Base-by-base conservation (phyloP, 1,139 yeast genomes). In the Zygosaccharomyces sapae region DNA sequence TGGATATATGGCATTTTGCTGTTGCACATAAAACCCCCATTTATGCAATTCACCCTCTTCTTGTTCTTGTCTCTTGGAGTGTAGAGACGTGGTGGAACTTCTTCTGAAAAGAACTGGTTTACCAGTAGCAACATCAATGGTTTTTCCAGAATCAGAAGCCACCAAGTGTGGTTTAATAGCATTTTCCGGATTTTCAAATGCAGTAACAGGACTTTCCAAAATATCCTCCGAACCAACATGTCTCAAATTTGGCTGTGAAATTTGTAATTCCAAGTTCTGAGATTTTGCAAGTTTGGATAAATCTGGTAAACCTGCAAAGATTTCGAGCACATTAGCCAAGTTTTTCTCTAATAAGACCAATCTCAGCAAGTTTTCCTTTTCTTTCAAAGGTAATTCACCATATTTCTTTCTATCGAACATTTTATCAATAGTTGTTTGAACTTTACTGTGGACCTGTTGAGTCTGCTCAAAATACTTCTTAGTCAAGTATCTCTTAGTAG, bases 21-120 rank as follows among this genome's bases (percentile, higher is more conserved):
- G 86, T 60, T 82, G 86, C 57, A 83, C 81, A 58, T 79, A 83
- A 59, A 77, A 79, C 12, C 95, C 95, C 79, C 87, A 80, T 66
- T 85, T 81, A 67, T 87, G 96, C 53, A 88, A 75, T 60, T 86
- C 95, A 55, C 96, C 97, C 71, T 89, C 97, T 66, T 89, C 97
- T 53, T 82, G 80, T 59, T 88, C 96, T 63, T 84, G 88, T 55
- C 77, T 80, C 62, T 80, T 84, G 33, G 41, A 18, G 55, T 81
- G 81, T 4, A 78, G 60, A 0, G 86, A 81, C 0, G 87, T 81
- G 53, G 79, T 84, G 1, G 88, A 81, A 4, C 79, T 70, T 2
- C 81, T 77, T 57, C 82, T 74, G 68, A 81, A 74, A 49, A 83
- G 68, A 18, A 84, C 81, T 1, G 90, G 87, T 53, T 83, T 71